Evolutionary conservation across 331 rosid genomes (phyloP), one percentile per base, ranked within the genome.

Genomic region (Acacia concinna): DNA sequence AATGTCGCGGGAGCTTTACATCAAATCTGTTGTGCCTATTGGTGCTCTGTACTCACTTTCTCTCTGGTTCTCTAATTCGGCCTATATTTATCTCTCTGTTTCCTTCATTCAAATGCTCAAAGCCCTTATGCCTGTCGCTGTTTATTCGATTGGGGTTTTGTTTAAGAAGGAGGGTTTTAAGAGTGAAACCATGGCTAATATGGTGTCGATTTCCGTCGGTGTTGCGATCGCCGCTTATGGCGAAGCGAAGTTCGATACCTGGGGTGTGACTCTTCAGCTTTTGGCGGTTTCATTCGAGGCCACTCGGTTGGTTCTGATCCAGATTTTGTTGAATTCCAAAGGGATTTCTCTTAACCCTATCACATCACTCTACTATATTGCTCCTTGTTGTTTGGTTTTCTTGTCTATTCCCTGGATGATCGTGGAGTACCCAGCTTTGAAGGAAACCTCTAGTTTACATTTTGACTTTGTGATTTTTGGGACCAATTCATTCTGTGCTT

Each of bases 71-170:
- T 95, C 97, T 8, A 95, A 95, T 57, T 95, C 98, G 3, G 97
- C 97, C 0, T 95, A 95, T 70, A 95, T 95, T 13, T 95, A 77
- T 73, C 90, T 95, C 49, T 95, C 98, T 4, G 98, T 95, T 5
- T 95, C 98, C 17, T 95, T 95, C 80, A 92, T 95, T 31, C 98
- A 95, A 84, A 95, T 95, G 98, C 91, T 95, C 1, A 95, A 95
- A 74, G 98, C 98, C 0, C 88, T 95, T 17, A 95, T 93, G 97
- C 98, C 97, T 1, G 98, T 95, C 0, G 97, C 98, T 0, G 98
- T 95, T 2, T 95, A 95, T 70, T 90, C 97, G 3, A 84, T 94
- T 34, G 94, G 97, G 4, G 93, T 92, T 5, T 0, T 85, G 78
- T 73, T 90, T 25, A 92, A 88, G 73, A 92, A 89, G 34, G 98